Percentiles rank a stretch among this genome's conserved stretches.
Conservation (phyloP, 2,329 filamentous ascomycete genomes). For the Exophiala dermatitidis region DNA sequence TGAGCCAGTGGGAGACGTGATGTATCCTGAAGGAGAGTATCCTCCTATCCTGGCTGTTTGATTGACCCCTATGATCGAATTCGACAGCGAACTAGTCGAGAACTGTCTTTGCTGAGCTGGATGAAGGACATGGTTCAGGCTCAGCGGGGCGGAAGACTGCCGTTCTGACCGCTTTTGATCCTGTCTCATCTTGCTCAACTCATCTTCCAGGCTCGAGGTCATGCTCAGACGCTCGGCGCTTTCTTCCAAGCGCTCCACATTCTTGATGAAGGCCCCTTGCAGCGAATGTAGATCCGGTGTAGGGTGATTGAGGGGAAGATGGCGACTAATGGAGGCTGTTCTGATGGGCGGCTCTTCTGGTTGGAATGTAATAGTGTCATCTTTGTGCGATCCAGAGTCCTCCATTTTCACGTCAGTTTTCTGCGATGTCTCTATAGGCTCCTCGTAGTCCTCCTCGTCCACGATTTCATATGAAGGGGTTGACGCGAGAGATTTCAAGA, state of each 20-base stretch:
- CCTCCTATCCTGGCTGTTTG: conserved; percentile 34
- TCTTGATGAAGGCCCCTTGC: conserved; percentile 45
- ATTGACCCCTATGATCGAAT: conserved; percentile 36
- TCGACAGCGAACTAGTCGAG: conserved; percentile 37
- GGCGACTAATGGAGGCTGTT: conserved; percentile 36
- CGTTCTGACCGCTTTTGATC: conserved; percentile 36
- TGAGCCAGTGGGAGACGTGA: conserved; percentile 39
- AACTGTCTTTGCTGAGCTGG: conserved; percentile 27
- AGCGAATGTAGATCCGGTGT: conserved; percentile 45
- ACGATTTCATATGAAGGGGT: conserved; percentile 40
- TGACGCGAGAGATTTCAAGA: conserved; percentile 35
- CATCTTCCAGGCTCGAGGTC: conserved; percentile 41
- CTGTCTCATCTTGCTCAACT: conserved; percentile 41
- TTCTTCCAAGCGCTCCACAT: conserved; percentile 44
- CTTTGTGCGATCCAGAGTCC: conserved; percentile 3
- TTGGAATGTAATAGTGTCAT: conserved; percentile 10
- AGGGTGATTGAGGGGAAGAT: conserved; percentile 42
- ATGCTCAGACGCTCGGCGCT: conserved; percentile 44
- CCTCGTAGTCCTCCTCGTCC: conserved; percentile 41
- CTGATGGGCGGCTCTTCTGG: conserved; percentile 23
- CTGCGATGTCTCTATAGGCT: conserved; percentile 24
- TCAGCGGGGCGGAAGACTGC: conserved; percentile 32
- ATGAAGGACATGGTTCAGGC: conserved; percentile 10
- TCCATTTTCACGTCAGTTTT: conserved; percentile 11
- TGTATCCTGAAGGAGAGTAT: conserved; percentile 35